Percentiles rank a stretch among this genome's conserved stretches.
phyloP scores from a whole-genome alignment of 2,329 filamentous ascomycete genomes.

The Penicillium sp. region DNA sequence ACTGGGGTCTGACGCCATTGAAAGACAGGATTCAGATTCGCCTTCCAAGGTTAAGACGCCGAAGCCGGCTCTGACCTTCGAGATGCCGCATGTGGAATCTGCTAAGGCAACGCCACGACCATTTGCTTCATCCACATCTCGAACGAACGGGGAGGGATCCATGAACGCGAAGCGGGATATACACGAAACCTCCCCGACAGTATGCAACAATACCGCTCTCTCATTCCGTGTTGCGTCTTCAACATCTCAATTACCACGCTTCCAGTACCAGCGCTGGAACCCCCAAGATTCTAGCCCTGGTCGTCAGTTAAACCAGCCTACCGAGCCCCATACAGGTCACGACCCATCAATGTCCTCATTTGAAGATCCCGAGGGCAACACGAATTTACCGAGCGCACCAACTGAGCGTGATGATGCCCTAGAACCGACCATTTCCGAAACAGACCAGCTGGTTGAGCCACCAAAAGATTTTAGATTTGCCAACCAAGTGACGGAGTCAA shows the following conservation, averaged over 20 bases:
- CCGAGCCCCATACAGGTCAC: not conserved
- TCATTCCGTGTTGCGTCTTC: conserved; percentile 39
- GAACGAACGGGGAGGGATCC: not conserved
- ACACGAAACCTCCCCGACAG: not conserved
- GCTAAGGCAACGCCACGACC: not conserved
- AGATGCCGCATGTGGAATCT: not conserved
- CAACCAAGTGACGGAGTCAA: conserved; percentile 15
- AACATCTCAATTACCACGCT: conserved; percentile 43
- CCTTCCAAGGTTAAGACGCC: not conserved
- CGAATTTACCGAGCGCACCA: too few species aligned
- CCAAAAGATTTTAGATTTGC: conserved; percentile 22
- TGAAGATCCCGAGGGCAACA: not conserved
- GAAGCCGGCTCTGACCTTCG: not conserved
- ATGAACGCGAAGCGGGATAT: not conserved
- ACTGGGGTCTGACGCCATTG: not conserved
- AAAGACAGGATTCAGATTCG: not conserved
- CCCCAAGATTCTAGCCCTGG: conserved; percentile 9
- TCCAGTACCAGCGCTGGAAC: conserved; percentile 41
- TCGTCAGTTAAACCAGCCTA: conserved; percentile 6
- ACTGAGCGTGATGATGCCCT: not conserved
- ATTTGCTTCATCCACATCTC: not conserved
- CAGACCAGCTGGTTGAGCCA: not conserved
- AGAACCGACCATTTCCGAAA: not conserved
- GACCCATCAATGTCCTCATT: not conserved
- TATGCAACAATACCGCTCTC: conserved; percentile 9